Percentiles rank a stretch among this genome's conserved stretches.
These are phyloP conservation scores for Micractinium conductrix DNA, from an alignment of 139 green algal species.

Conservation along the genomic window DNA sequence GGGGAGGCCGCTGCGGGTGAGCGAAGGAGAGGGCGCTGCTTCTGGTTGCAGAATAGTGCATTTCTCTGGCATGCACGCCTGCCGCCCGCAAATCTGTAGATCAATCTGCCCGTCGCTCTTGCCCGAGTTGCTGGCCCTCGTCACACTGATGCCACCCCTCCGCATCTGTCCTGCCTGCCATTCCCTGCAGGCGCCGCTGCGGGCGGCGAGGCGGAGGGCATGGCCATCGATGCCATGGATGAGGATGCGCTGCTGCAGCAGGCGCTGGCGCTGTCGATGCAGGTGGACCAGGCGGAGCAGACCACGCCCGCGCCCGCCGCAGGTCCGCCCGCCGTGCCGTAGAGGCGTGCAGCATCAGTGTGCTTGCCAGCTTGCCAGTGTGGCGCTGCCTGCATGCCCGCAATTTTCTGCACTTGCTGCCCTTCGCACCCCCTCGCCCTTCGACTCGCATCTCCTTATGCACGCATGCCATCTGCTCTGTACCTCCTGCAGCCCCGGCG, in stretches of 20 bases:
- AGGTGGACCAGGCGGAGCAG: constrained; percentile 30
- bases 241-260: constrained; percentile 86
- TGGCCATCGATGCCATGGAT: constrained; percentile 71
- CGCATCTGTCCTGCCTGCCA: neutral
- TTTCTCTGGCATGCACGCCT: too few species aligned
- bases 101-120: neutral
- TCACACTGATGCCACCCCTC: neutral
- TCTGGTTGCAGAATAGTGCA: too few species aligned
- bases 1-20: constrained; percentile 6
- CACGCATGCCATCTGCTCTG: neutral
- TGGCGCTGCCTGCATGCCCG: neutral
- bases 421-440: too few species aligned
- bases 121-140: neutral
- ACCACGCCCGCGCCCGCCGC: constrained; percentile 10
- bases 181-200: neutral
- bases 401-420: neutral
- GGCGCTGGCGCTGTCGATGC: constrained; percentile 95
- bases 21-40: too few species aligned
- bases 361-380: neutral
- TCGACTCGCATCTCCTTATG: neutral
- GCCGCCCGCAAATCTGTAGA: neutral
- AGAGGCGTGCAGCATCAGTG: neutral
- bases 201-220: constrained; percentile 9
- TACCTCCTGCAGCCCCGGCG: neutral
- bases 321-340: neutral